Conservation (phyloP, 2,329 filamentous ascomycete genomes). For the Emergomyces africanus region DNA sequence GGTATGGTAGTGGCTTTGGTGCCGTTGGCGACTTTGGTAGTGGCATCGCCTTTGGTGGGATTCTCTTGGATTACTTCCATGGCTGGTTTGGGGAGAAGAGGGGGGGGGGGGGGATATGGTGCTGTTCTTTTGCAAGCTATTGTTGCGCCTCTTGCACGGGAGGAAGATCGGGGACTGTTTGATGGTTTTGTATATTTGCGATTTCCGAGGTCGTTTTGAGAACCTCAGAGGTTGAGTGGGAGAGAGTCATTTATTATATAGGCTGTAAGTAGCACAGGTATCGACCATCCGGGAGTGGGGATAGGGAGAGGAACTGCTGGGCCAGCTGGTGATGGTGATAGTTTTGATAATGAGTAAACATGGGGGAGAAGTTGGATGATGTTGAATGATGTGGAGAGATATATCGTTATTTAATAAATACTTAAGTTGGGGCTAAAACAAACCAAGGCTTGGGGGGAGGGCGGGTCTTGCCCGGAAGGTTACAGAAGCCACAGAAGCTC, state of each 20-base stretch:
- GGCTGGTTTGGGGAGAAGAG: not conserved
- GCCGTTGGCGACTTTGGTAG: not conserved
- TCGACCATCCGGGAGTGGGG: not conserved
- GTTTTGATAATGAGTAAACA: not conserved
- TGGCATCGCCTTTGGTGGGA: not conserved
- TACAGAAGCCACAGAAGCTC: not conserved
- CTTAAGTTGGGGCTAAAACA: not conserved
- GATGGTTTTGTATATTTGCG: not conserved
- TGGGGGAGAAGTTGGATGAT: not conserved
- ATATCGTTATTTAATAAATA: no score
- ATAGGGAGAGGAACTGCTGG: not conserved
- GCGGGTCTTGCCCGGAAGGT: not conserved
- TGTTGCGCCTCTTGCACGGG: not conserved
- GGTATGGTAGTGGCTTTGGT: not conserved
- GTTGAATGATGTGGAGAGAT: no score
- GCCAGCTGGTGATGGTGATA: not conserved
- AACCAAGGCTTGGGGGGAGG: not conserved
- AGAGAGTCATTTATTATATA: no score
- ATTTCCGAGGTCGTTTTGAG: no score
- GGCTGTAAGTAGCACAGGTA: no score
- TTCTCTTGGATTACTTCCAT: not conserved
- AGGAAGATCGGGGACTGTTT: not conserved
- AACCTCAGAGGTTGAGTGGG: no score
- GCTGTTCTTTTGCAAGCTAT: not conserved
- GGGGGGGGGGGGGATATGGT: no score